These are phyloP conservation scores for Monilinia laxa DNA, from an alignment of 2,329 filamentous ascomycete species.

Conservation along the genomic window DNA sequence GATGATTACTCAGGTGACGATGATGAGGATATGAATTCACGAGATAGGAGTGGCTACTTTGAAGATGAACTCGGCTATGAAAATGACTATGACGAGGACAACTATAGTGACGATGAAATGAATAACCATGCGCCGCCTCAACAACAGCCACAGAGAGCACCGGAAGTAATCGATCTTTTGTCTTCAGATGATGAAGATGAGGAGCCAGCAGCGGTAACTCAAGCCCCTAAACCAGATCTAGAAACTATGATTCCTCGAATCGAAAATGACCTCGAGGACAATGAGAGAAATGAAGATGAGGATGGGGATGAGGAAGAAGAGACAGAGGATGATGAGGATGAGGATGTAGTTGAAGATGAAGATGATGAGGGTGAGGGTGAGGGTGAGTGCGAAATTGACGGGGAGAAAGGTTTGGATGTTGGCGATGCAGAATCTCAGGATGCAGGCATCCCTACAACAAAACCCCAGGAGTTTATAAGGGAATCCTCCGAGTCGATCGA, in stretches of 20 bases:
- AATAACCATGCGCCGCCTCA: conserved; percentile 29
- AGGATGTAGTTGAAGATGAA: conserved; percentile 25
- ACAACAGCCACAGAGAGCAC: conserved; percentile 29
- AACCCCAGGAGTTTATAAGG: not conserved
- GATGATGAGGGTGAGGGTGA: conserved; percentile 19
- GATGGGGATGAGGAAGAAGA: conserved; percentile 14
- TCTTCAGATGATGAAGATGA: conserved; percentile 36
- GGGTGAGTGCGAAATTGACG: conserved; percentile 16
- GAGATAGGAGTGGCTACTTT: not conserved
- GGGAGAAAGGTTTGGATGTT: not conserved
- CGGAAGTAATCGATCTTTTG: conserved; percentile 39
- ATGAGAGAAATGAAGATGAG: conserved; percentile 24
- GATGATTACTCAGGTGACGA: conserved; percentile 41
- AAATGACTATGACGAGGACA: conserved; percentile 26
- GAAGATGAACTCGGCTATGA: conserved; percentile 17
- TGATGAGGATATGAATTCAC: conserved; percentile 7
- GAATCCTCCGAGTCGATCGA: conserved; percentile 11
- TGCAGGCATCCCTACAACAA: not conserved
- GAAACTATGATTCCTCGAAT: not conserved
- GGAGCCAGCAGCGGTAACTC: conserved; percentile 9
- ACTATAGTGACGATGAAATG: conserved; percentile 35
- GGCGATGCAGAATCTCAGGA: not conserved
- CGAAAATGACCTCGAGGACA: conserved; percentile 18
- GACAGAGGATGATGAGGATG: conserved; percentile 14
- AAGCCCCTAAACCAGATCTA: conserved; percentile 36